Base-by-base conservation (phyloP, 176 grass and related monocot species). In the Ensete glaucum region DNA sequence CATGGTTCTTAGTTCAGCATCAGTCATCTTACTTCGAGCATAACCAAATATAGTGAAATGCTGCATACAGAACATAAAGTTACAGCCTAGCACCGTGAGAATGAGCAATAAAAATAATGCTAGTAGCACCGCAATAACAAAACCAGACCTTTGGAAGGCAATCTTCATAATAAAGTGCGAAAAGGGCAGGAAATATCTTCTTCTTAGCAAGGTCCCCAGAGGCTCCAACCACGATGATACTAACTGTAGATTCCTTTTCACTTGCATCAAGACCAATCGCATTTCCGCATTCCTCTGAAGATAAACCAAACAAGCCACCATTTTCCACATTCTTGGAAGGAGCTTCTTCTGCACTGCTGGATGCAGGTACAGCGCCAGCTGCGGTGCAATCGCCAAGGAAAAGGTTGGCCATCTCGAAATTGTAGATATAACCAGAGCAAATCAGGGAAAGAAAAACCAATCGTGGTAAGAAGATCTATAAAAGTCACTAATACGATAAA, bases 11-110 rank as follows among this genome's bases (percentile, higher is more conserved):
- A 99, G 77, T 81, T 99, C 88, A 76, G 82, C 82, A 87, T 99
- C 90, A 51, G 90, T 99, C 95, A 99, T 94, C 77, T 99, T 99
- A 85, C 95, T 99, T 50, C 95, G 85, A 27, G 95, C 95, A 71
- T 99, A 99, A 15, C 95, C 95, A 71, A 93, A 99, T 72, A 99
- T 89, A n/a, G 95, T 91, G 82, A 99, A 99, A 94, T 97, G 90
- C 93, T 97, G 73, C 51, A 81, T 19, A 59, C 25, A 5, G 59
- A 19, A 27, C 23, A 16, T 16, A 16, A 73, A 14, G 8, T 54
- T 9, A 17, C 34, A 51, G 9, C 1, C 6, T 9, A 70, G 48
- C 67, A 70, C 19, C 1, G 67, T 50, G 34, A 50, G 25, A n/a
- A 8, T 60, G 13, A 50, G 19, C 14, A 19, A 52, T 20, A 50